Base-by-base conservation (phyloP, 2,329 filamentous ascomycete genomes). In the Alternaria brassicae region DNA sequence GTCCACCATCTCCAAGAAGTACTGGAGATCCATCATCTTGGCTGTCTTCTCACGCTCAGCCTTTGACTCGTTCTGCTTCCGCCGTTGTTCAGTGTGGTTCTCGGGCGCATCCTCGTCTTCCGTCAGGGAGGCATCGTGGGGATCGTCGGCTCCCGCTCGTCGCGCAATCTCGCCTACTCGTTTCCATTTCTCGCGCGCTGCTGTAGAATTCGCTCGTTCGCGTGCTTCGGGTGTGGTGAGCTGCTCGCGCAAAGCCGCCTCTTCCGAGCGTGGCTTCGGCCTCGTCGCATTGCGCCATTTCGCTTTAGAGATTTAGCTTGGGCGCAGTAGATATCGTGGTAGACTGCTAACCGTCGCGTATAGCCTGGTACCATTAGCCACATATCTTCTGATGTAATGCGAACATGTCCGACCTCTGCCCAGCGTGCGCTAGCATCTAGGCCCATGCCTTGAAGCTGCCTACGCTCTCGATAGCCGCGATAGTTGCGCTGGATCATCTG, bases 1-100 rank as follows among this genome's bases (percentile, higher is more conserved):
- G 74, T 95, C 91, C 7, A 94, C 89, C 90, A 96, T 93, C 71
- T 97, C 87, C 1, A 88, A 81, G 63, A 95, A 96, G 73, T 96
- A 96, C 71, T 91, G 89, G 34, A 96, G 76, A 17, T 92, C 91
- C 91, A 96, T 94, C 75, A 87, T 89, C 75, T 89, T 91, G 1
- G 91, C 88, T 5, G 86, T 86, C 66, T 88, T 86, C 60, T 87
- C 86, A 34, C 88, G 83, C 67, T 85, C 82, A 0, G 80, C 79
- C 72, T 85, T 86, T 56, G 83, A 79, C 66, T 86, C 80, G 8
- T 81, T 74, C 55, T 81, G 80, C 45, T 70, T 73, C 40, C 69
- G 68, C 30, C 73, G 66, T 34, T 77, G 69, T 54, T 77, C 65
- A 6, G 70, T 70, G 15, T 68, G 66, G 41, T 80, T 70, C 41